Conservation (phyloP, 495 filamentous ascomycete genomes). For the Zalerion maritima region DNA sequence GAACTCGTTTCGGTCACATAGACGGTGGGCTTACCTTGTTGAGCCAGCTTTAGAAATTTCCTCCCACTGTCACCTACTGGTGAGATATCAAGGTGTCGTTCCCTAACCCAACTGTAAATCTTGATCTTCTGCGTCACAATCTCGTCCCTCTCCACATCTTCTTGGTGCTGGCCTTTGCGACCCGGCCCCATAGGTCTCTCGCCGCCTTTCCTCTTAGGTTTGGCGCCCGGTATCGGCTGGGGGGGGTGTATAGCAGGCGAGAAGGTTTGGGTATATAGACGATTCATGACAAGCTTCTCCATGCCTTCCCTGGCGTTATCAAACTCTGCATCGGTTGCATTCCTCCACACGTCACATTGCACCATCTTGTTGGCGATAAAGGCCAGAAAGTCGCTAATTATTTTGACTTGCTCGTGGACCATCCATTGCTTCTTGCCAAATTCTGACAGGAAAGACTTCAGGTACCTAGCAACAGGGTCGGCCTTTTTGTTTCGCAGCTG, state of each 20-base stretch:
- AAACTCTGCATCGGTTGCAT: slow-evolving; percentile 91
- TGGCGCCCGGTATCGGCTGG: slow-evolving; percentile 53
- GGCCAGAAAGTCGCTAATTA: slow-evolving; percentile 90
- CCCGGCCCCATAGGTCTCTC: slow-evolving; percentile 66
- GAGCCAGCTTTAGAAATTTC: slow-evolving; percentile 75
- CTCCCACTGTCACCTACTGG: slow-evolving; percentile 69
- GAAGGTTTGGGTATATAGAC: slow-evolving; percentile 91
- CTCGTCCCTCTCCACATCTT: slow-evolving; percentile 94
- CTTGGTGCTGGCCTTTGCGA: slow-evolving; percentile 86
- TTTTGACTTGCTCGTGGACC: slow-evolving; percentile 98
- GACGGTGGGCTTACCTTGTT: slow-evolving; percentile 48
- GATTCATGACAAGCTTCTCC: slow-evolving; percentile 99
- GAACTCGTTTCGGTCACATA: no score
- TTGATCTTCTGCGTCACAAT: slow-evolving; percentile 88
- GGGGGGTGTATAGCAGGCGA: slow-evolving; percentile 80
- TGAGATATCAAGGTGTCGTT: slow-evolving; percentile 90
- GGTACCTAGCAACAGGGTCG: slow-evolving; percentile 88
- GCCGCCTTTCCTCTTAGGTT: slow-evolving; percentile 50
- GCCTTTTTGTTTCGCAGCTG: slow-evolving; percentile 90
- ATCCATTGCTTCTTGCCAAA: slow-evolving; percentile 99
- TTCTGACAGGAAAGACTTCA: slow-evolving; percentile 84
- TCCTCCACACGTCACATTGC: slow-evolving; percentile 93
- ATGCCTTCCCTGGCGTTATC: slow-evolving; percentile 97
- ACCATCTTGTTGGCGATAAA: slow-evolving; percentile 99
- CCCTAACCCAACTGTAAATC: slow-evolving; percentile 90